Evolutionary conservation across 441 rosid species (phyloP), one percentile per base, ranked within the genome.

Genomic region (Biscutella laevigata): DNA sequence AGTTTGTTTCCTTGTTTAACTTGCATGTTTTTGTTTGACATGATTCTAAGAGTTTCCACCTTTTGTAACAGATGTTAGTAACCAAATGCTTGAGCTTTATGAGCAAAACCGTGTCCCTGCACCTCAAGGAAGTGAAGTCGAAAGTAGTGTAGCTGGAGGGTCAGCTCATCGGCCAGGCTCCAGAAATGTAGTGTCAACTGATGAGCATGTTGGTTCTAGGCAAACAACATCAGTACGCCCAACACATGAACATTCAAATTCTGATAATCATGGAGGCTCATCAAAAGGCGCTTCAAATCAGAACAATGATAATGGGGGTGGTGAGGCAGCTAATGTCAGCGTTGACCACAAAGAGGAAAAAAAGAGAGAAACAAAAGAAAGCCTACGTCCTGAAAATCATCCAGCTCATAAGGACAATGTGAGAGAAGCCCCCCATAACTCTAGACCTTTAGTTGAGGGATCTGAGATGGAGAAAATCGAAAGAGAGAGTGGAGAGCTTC

Each of bases 71-170:
- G 97, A 86, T 71, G 95, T 89, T 29, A 89, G 97, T 73, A 89
- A 86, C 76, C 97, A 89, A 71, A 86, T 89, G 95, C 79, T 86
- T 68, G 95, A 89, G 72, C 82, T 89, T 7, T 86, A 86, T 39
- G 97, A 89, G 68, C 97, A 89, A 72, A 86, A 84, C 64, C 74
- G 85, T 61, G 70, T 74, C 38, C 88, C 88, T 32, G 74, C 78
- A 48, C 67, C 95, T 48, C 90, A 78, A 59, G 84, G 69, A 46
- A 80, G 81, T 60, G 92, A 85, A 77, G 82, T 81, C 15, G 97
- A 86, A 67, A 88, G 94, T 63, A 81, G 79, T 66, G 79, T 70
- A 16, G 89, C n/a, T n/a, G n/a, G n/a, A n/a, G n/a, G 83, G 6
- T 44, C 83, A 43, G 55, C 71, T 53, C 78, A 75, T 48, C n/a